Conservation (phyloP, 768 basidiomycete species). For the Cyathus striatus region DNA sequence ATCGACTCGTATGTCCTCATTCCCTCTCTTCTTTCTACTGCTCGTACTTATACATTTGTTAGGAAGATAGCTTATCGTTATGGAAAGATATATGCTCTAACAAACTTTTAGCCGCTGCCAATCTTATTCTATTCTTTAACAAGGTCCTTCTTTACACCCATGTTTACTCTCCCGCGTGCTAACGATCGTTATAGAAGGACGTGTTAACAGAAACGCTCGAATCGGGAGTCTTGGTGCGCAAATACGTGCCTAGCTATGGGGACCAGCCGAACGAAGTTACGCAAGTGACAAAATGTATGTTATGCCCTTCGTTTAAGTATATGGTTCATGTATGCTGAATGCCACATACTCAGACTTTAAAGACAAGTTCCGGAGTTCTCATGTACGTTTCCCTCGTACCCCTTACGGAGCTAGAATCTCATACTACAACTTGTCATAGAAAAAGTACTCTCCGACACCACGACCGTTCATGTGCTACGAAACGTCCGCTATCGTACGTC, state of each 20-base stretch:
- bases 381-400: conserved; percentile 34
- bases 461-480: conserved; percentile 65
- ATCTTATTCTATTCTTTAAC: conserved; percentile 74
- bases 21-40: neutral
- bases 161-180: neutral
- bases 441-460: conserved; percentile 47
- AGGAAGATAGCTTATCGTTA: conserved; percentile 72
- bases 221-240: conserved; percentile 48
- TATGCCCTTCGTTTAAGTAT: conserved; percentile 1
- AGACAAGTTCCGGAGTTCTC: conserved; percentile 61
- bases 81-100: conserved; percentile 72
- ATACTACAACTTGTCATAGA: conserved; percentile 24
- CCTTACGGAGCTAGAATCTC: neutral
- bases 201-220: conserved; percentile 51
- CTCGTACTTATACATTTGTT: neutral
- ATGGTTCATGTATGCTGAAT: neutral
- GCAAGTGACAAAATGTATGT: conserved; percentile 61
- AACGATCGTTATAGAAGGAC: conserved; percentile 40
- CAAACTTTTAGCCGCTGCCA: conserved; percentile 51
- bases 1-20: conserved; percentile 45
- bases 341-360: conserved; percentile 69
- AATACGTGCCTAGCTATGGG: conserved; percentile 60
- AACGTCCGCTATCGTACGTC: conserved; percentile 64
- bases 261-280: conserved; percentile 52
- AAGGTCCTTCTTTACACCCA: conserved; percentile 39